A percentile compares a stretch with the other conserved stretches of the same genome.
Conservation (phyloP, 352 stramenopile genomes). For the Elongisporangium prolatum region DNA sequence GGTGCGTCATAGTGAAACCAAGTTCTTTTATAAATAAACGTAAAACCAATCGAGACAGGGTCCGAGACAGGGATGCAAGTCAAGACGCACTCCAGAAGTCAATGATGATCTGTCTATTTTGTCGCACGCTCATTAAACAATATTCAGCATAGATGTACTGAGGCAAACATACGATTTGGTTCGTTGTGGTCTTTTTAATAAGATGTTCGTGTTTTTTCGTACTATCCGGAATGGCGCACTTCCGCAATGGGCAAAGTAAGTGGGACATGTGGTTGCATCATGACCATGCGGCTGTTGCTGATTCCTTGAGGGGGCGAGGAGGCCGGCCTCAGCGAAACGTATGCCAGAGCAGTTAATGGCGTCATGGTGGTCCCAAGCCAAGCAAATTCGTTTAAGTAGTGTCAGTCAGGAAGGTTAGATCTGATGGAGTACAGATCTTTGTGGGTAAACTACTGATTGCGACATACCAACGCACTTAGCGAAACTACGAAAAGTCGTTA, state of each 20-base stretch:
- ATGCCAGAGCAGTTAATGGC: neutral
- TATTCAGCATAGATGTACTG: no score
- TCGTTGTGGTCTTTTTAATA: neutral
- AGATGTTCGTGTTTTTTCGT: neutral
- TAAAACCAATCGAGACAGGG: neutral
- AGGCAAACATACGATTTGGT: neutral
- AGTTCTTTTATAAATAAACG: neutral
- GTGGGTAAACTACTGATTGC: neutral
- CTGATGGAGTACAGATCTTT: neutral
- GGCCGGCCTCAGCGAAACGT: neutral
- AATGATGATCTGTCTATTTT: neutral
- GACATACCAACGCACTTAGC: neutral
- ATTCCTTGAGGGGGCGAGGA: neutral
- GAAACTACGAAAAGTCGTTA: neutral
- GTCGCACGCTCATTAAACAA: neutral
- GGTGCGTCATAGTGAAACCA: neutral
- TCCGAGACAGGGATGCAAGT: neutral
- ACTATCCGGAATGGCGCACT: neutral
- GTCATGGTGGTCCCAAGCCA: neutral
- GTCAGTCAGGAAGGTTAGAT: neutral
- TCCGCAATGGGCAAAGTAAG: neutral
- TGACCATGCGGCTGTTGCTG: neutral
- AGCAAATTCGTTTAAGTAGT: neutral
- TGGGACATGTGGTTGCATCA: neutral
- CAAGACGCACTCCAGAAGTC: neutral